Percentiles rank a stretch among this genome's conserved stretches.
phyloP scores from a whole-genome alignment of 768 basidiomycete species.

The Psilocybe subaeruginosa region DNA sequence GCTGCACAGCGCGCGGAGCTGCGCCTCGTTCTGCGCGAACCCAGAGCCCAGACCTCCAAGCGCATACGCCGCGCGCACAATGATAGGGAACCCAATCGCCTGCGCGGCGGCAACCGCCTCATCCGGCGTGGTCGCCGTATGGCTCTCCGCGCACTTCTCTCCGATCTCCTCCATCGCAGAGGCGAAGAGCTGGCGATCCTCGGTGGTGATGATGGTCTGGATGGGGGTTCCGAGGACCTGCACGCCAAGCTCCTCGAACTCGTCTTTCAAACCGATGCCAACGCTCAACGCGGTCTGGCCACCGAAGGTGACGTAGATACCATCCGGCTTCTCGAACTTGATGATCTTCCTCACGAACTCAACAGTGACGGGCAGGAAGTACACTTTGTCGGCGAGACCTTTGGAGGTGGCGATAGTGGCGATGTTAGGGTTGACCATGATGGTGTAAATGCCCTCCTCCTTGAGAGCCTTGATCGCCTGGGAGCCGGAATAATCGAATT shows the following conservation, averaged over 20 bases:
- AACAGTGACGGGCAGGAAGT: slow-evolving; percentile 97
- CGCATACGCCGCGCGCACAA: slow-evolving; percentile 95
- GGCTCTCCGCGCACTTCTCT: slow-evolving; percentile 91
- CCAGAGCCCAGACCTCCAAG: slow-evolving; percentile 95
- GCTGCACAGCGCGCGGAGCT: slow-evolving; percentile 84
- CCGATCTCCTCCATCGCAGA: slow-evolving; percentile 94
- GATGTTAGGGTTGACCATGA: slow-evolving; percentile 98
- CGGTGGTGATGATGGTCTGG: slow-evolving; percentile 95
- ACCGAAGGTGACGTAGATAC: slow-evolving; percentile 98
- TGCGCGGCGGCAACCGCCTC: slow-evolving; percentile 85
- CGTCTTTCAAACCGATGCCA: slow-evolving; percentile 97
- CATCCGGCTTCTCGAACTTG: slow-evolving; percentile 98
- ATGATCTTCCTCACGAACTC: slow-evolving; percentile 99
- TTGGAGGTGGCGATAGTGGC: slow-evolving; percentile 98
- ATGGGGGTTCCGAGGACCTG: slow-evolving; percentile 96
- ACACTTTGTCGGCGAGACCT: slow-evolving; percentile 98
- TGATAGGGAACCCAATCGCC: slow-evolving; percentile 92
- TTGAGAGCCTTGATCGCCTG: slow-evolving; percentile 99
- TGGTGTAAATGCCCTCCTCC: slow-evolving; percentile 98
- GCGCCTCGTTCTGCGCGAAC: slow-evolving; percentile 93
- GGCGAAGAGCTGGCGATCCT: slow-evolving; percentile 94
- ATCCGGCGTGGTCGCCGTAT: slow-evolving; percentile 81
- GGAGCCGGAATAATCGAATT: slow-evolving; percentile 99
- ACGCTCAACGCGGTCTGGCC: slow-evolving; percentile 98
- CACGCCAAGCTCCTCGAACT: slow-evolving; percentile 87